A percentile compares a stretch with the other conserved stretches of the same genome.
Conservation (phyloP, 148 eudicot genomes). For the Tetragonia tetragonoides region DNA sequence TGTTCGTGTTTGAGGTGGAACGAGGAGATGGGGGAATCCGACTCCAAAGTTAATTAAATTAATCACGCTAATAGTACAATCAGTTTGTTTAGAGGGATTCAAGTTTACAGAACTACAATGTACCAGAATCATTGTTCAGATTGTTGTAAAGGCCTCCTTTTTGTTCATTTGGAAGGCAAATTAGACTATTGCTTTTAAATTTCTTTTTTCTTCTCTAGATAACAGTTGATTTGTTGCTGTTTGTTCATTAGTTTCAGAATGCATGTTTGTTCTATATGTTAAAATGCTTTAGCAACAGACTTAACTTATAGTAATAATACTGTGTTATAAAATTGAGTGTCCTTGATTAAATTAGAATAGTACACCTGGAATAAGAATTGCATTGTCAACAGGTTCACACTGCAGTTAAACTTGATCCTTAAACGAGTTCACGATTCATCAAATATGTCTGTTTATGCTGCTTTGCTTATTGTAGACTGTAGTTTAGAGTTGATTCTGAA, state of each 20-base stretch:
- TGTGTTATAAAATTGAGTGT: too few relatives aligned
- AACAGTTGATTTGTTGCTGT: neutral
- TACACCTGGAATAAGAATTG: neutral
- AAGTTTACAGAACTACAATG: neutral
- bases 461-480: neutral
- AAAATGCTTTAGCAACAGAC: neutral
- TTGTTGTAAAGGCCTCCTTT: neutral
- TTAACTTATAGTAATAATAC: too few relatives aligned
- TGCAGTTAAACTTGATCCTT: conserved; percentile 1
- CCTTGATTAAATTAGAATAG: too few relatives aligned
- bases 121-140: neutral
- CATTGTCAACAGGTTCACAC: neutral
- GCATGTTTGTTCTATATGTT: neutral
- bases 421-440: neutral
- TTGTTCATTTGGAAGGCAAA: neutral
- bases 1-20: neutral
- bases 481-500: neutral
- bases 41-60: neutral
- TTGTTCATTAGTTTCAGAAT: neutral
- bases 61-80: neutral
- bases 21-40: neutral
- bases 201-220: neutral
- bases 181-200: neutral
- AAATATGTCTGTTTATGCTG: neutral
- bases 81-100: neutral